Evolutionary conservation across 140 eudicot species (phyloP).

Genomic region (Anethum foeniculum): DNA sequence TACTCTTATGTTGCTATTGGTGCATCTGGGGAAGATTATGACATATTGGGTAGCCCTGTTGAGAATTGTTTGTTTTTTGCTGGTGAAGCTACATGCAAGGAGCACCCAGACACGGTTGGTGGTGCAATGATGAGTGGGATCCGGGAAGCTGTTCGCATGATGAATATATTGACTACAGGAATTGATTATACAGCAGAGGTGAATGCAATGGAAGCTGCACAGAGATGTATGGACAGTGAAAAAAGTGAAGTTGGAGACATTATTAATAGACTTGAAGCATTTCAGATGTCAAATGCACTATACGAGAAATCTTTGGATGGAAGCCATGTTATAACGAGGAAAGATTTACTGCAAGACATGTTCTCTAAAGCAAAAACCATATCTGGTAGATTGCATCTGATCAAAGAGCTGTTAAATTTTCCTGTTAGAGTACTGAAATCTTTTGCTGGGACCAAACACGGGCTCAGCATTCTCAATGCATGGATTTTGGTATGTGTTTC

Average conservation of each 20-base stretch:
- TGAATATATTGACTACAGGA: conserved; percentile 73
- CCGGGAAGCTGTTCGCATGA: conserved; percentile 90
- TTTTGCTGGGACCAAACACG: conserved; percentile 90
- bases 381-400: conserved; percentile 82
- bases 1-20: conserved; percentile 97
- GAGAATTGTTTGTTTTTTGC: conserved; percentile 89
- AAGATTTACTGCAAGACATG: conserved; percentile 58
- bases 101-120: conserved; percentile 98
- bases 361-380: conserved; percentile 73
- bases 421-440: conserved; percentile 70
- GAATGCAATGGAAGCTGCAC: conserved; percentile 83
- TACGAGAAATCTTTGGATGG: conserved; percentile 42
- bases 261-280: conserved; percentile 58
- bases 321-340: conserved; percentile 26
- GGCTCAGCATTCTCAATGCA: conserved; percentile 71
- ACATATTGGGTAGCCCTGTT: conserved; percentile 75
- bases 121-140: conserved; percentile 99
- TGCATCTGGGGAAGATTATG: conserved; percentile 95
- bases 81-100: conserved; percentile 99
- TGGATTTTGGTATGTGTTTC: conserved; percentile 75
- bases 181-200: conserved; percentile 81
- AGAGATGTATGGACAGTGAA: conserved; percentile 60
- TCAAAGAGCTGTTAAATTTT: conserved; percentile 72
- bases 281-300: conserved; percentile 39
- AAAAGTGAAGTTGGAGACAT: conserved; percentile 81